phyloP scores from a whole-genome alignment of 2,329 filamentous ascomycete genomes.

The Pyrenochaeta sp. region DNA sequence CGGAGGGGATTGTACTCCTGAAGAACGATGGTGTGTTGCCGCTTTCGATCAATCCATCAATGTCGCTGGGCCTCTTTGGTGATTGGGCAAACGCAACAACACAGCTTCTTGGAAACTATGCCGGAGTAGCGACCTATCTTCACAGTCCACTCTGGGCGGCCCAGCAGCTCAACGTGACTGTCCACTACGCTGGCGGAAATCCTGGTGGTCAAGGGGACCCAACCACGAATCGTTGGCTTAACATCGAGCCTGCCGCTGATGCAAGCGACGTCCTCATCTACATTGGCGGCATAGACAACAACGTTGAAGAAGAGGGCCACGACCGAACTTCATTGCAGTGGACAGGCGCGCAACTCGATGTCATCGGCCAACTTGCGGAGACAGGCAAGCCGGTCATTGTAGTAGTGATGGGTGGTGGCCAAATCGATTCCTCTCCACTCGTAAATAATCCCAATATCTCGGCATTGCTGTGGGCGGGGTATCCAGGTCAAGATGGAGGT shows the following conservation, averaged over 20 bases:
- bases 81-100: slow-evolving; percentile 64
- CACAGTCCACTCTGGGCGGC: slow-evolving; percentile 64
- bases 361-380: slow-evolving; percentile 59
- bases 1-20: slow-evolving; percentile 60
- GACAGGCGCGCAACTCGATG: slow-evolving; percentile 61
- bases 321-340: slow-evolving; percentile 63
- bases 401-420: slow-evolving; percentile 62
- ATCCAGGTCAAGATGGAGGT: slow-evolving; percentile 69
- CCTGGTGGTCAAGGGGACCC: slow-evolving; percentile 39
- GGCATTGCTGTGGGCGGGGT: slow-evolving; percentile 66
- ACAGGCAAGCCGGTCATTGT: slow-evolving; percentile 62
- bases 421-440: slow-evolving; percentile 63
- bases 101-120: slow-evolving; percentile 68
- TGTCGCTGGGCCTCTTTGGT: slow-evolving; percentile 65
- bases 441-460: slow-evolving; percentile 58
- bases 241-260: slow-evolving; percentile 28
- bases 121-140: slow-evolving; percentile 64
- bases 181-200: slow-evolving; percentile 38
- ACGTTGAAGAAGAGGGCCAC: slow-evolving; percentile 60
- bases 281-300: slow-evolving; percentile 64
- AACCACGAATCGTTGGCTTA: slow-evolving; percentile 34
- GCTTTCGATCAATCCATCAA: slow-evolving; percentile 48
- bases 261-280: slow-evolving; percentile 63
- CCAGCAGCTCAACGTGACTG: slow-evolving; percentile 53
- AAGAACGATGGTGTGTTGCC: slow-evolving; percentile 63